phyloP scores from a whole-genome alignment of 2,329 filamentous ascomycete genomes.

The Bipolaris oryzae region DNA sequence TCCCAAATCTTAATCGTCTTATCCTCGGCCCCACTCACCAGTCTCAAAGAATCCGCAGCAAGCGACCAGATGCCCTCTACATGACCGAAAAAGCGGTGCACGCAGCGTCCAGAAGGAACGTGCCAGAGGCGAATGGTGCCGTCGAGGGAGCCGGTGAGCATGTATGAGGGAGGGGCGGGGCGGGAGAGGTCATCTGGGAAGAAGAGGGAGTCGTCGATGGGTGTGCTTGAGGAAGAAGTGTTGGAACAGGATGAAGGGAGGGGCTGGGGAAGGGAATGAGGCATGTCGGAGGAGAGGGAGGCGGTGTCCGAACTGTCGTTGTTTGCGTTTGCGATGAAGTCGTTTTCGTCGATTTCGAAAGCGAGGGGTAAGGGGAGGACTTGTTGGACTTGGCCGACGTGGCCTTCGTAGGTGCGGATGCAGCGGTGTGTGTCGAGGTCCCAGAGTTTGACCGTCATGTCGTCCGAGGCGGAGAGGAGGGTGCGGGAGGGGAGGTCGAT shows the following conservation, averaged over 20 bases:
- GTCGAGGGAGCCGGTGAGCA: conserved; percentile 90
- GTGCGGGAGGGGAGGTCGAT: conserved; percentile 83
- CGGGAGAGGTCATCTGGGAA: conserved; percentile 69
- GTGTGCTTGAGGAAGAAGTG: neutral
- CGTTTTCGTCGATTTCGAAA: conserved; percentile 83
- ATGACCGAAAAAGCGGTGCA: conserved; percentile 95
- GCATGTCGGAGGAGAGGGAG: conserved; percentile 38
- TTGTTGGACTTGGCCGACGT: conserved; percentile 95
- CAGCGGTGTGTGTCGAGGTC: conserved; percentile 84
- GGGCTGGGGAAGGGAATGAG: conserved; percentile 11
- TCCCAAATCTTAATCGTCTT: conserved; percentile 97
- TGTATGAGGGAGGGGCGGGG: conserved; percentile 81
- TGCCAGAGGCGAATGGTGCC: conserved; percentile 94
- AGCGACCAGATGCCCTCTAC: conserved; percentile 96
- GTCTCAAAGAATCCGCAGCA: conserved; percentile 82
- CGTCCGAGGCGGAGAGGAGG: conserved; percentile 90
- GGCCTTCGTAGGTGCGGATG: conserved; percentile 79
- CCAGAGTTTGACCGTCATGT: conserved; percentile 90
- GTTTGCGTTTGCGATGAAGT: conserved; percentile 61
- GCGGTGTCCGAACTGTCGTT: conserved; percentile 54
- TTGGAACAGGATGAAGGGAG: conserved; percentile 11
- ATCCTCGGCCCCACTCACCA: conserved; percentile 90
- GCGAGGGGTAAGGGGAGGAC: conserved; percentile 82
- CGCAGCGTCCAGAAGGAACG: conserved; percentile 76
- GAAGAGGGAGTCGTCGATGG: conserved; percentile 43